Conservation (phyloP, 305 asterid species). For the Plantago coronopus region DNA sequence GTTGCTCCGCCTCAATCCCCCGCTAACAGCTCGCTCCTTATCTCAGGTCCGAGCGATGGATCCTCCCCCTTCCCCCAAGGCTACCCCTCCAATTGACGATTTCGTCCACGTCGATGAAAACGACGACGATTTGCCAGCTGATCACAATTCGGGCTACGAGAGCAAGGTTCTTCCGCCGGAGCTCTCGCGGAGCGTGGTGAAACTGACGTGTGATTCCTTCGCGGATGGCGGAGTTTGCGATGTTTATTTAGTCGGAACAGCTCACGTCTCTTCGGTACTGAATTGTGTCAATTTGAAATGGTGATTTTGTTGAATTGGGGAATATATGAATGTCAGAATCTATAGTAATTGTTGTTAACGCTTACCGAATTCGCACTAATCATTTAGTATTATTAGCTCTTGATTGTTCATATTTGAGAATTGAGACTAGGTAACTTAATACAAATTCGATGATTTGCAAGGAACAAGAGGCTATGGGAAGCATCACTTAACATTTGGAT, state of each 20-base stretch:
- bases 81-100: conserved; percentile 38
- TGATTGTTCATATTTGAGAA: no score
- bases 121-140: conserved; percentile 16
- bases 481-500: neutral
- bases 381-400: no score
- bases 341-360: no score
- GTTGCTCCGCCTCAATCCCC: conserved; percentile 15
- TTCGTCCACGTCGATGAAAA: conserved; percentile 42
- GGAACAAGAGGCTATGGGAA: neutral
- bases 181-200: conserved; percentile 50
- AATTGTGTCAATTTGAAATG: neutral
- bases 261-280: conserved; percentile 62
- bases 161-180: conserved; percentile 71
- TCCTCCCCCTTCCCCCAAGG: conserved; percentile 32
- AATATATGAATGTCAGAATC: neutral
- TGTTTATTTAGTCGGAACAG: conserved; percentile 80
- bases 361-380: no score
- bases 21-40: conserved; percentile 1
- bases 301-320: neutral
- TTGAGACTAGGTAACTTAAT: no score
- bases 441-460: neutral
- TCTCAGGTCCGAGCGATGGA: conserved; percentile 41
- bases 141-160: conserved; percentile 20
- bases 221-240: conserved; percentile 75
- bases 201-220: conserved; percentile 64